A percentile compares a stretch with the other conserved stretches of the same genome.
Conservation (phyloP, 78 protist genomes). For the Dictyostelium citrinum region DNA sequence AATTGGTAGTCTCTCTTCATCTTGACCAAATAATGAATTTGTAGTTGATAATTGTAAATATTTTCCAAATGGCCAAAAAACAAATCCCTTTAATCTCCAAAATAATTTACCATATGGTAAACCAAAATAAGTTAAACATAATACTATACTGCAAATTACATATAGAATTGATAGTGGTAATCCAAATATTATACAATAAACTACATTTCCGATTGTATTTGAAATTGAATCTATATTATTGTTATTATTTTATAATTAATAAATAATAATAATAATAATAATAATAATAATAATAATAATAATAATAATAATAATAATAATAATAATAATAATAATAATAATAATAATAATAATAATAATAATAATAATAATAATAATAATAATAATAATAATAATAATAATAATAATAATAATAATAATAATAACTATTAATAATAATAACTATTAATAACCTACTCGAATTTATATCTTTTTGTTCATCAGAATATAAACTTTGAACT, state of each 20-base stretch:
- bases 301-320: too few species aligned
- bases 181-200: constrained; percentile 46
- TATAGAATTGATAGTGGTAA: constrained; percentile 3
- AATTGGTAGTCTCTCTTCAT: constrained; percentile 29
- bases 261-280: neutral
- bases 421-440: neutral
- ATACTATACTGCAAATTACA: neutral
- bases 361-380: neutral
- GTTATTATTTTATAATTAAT: neutral
- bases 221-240: neutral
- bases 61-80: constrained; percentile 82
- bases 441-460: neutral
- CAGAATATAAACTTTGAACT: constrained; percentile 4
- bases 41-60: constrained; percentile 37
- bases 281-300: neutral
- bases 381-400: neutral
- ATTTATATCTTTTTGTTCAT: neutral
- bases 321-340: neutral
- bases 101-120: constrained; percentile 54
- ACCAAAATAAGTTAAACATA: constrained; percentile 46
- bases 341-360: neutral
- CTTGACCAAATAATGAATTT: neutral
- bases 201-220: constrained; percentile 43
- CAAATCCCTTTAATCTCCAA: constrained; percentile 63
- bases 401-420: neutral